Percentiles rank a stretch among this genome's conserved stretches.
phyloP scores from a whole-genome alignment of 2,329 filamentous ascomycete species.

The Cyanodermella asteris region DNA sequence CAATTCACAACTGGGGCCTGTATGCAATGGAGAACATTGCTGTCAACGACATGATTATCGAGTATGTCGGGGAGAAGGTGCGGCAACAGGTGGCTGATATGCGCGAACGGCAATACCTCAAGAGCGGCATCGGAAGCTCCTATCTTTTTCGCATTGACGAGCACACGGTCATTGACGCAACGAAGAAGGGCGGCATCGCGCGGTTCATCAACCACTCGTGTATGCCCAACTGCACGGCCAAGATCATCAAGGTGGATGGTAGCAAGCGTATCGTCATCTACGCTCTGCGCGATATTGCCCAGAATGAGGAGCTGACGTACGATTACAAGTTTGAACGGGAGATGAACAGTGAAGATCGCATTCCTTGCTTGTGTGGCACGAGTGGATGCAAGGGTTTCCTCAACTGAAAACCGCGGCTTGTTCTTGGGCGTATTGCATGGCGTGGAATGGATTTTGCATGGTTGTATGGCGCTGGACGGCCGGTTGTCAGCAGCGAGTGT shows the following conservation, averaged over 20 bases:
- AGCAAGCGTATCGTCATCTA: slow-evolving; percentile 99
- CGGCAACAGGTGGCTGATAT: slow-evolving; percentile 95
- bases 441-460: slow-evolving; percentile 1
- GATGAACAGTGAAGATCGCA: slow-evolving; percentile 80
- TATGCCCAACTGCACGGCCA: slow-evolving; percentile 94
- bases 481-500: too few relatives aligned
- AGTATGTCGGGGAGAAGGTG: slow-evolving; percentile 95
- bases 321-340: slow-evolving; percentile 99
- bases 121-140: slow-evolving; percentile 89
- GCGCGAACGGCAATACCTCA: slow-evolving; percentile 74
- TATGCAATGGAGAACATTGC: slow-evolving; percentile 96
- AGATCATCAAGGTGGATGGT: slow-evolving; percentile 97
- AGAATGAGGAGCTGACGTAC: slow-evolving; percentile 97
- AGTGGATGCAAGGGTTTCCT: slow-evolving; percentile 96
- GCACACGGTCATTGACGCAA: slow-evolving; percentile 91
- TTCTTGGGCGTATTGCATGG: too few relatives aligned
- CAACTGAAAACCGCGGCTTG: too few relatives aligned
- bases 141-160: slow-evolving; percentile 98
- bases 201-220: slow-evolving; percentile 97
- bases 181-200: slow-evolving; percentile 94
- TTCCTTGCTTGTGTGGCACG: slow-evolving; percentile 91
- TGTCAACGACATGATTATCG: slow-evolving; percentile 98
- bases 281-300: slow-evolving; percentile 77
- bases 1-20: slow-evolving; percentile 96
- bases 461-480: too few relatives aligned